Evolutionary conservation across 352 stramenopile species (phyloP).

Genomic region (Phytopythium aichiense): DNA sequence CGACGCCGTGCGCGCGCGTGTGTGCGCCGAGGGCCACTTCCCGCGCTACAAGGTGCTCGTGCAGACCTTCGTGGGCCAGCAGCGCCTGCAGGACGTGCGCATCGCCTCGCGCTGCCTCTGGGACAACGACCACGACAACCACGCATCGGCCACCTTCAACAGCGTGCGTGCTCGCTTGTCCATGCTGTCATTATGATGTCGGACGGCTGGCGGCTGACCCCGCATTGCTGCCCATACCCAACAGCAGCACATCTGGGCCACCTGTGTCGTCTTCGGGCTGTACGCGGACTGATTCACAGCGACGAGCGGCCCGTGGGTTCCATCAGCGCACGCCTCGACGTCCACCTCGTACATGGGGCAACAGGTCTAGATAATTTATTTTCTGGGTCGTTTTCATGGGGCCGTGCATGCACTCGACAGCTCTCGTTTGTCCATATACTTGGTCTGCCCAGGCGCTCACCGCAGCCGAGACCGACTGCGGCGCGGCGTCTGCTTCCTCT

Average conservation of each 20-base stretch:
- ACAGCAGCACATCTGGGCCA: constrained; percentile 86
- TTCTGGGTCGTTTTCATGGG: constrained; percentile 16
- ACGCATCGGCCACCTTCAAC: constrained; percentile 84
- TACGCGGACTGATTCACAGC: constrained; percentile 90
- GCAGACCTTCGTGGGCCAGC: constrained; percentile 92
- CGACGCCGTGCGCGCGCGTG: constrained; percentile 55
- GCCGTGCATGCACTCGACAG: not conserved
- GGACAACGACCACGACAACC: constrained; percentile 93
- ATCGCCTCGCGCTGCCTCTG: constrained; percentile 93
- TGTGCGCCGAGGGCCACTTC: constrained; percentile 64
- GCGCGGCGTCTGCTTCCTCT: not conserved
- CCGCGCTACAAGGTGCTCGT: constrained; percentile 93
- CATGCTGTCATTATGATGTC: no score
- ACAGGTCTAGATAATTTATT: constrained; percentile 43
- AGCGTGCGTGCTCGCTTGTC: constrained; percentile 46
- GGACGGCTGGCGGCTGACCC: not conserved
- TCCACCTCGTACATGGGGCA: no score
- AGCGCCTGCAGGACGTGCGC: constrained; percentile 90
- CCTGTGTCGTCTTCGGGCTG: constrained; percentile 87
- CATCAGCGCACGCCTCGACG: no score
- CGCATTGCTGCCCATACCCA: no score
- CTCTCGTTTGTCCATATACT: not conserved
- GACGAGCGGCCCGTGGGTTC: no score
- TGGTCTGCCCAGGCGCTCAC: not conserved
- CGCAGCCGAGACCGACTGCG: no score